Percentiles rank a stretch among this genome's conserved stretches.
These are phyloP conservation scores for Schizothecium vesticola DNA, from an alignment of 495 filamentous ascomycete genomes.

Conservation along the genomic window DNA sequence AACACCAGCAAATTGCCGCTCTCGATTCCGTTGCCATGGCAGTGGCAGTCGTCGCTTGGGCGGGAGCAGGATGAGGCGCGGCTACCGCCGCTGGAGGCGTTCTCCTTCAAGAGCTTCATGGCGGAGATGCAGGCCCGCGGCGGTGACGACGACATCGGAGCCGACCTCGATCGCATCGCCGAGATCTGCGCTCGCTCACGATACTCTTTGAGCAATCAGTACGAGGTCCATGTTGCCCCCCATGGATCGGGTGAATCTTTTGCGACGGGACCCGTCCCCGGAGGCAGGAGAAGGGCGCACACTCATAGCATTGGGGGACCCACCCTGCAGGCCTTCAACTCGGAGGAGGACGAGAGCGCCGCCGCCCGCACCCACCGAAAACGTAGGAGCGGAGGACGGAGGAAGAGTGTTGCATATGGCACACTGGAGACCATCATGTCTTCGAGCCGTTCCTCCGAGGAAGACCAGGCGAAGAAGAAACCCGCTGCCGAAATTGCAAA, in stretches of 20 bases:
- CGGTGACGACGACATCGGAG: slow-evolving; percentile 31
- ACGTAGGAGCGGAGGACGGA: slow-evolving; percentile 28
- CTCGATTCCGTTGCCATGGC: slow-evolving; percentile 16
- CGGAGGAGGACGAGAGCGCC: slow-evolving; percentile 40
- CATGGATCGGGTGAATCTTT: slow-evolving; percentile 46
- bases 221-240: slow-evolving; percentile 53
- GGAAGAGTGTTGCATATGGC: slow-evolving; percentile 45
- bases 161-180: slow-evolving; percentile 52
- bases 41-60: slow-evolving; percentile 15
- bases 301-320: slow-evolving; percentile 25
- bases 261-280: slow-evolving; percentile 15
- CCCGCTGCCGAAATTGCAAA: slow-evolving; percentile 44
- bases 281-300: slow-evolving; percentile 18
- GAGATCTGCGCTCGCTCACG: slow-evolving; percentile 53
- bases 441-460: slow-evolving; percentile 50
- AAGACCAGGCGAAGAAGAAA: slow-evolving; percentile 47
- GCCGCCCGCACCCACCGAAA: slow-evolving; percentile 17
- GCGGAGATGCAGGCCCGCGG: slow-evolving; percentile 38
- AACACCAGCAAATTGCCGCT: slow-evolving; percentile 17
- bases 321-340: slow-evolving; percentile 45
- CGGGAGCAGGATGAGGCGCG: slow-evolving; percentile 24
- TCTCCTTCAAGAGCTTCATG: slow-evolving; percentile 55
- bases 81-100: slow-evolving; percentile 51
- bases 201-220: slow-evolving; percentile 53
- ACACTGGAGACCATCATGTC: slow-evolving; percentile 55